phyloP scores from a whole-genome alignment of 208 protist genomes.

The Leishmania turanica region DNA sequence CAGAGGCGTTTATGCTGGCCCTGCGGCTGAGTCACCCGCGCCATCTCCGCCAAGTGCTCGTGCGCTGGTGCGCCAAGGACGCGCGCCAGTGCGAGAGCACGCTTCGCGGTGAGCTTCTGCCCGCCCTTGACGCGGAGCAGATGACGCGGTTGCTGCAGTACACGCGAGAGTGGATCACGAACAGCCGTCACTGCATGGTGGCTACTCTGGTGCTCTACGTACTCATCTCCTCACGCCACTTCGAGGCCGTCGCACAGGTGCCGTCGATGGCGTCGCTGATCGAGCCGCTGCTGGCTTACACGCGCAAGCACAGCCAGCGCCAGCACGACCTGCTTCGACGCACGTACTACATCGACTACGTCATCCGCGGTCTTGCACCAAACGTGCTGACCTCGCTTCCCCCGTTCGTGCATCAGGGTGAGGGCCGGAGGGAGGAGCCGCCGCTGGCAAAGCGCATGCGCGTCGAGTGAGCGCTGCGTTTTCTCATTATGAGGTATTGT shows the following conservation, averaged over 20 bases:
- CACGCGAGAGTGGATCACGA: conserved; percentile 92
- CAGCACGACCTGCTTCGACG: conserved; percentile 77
- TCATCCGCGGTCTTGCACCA: conserved; percentile 63
- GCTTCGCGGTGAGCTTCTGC: conserved; percentile 63
- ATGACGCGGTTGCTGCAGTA: conserved; percentile 85
- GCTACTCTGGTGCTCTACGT: conserved; percentile 74
- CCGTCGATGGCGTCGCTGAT: conserved; percentile 63
- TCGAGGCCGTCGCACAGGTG: conserved; percentile 57
- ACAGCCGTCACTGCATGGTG: conserved; percentile 81
- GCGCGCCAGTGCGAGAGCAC: conserved; percentile 58
- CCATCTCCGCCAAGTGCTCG: conserved; percentile 84
- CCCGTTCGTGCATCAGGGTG: conserved; percentile 44
- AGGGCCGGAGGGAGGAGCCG: neutral
- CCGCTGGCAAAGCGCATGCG: conserved; percentile 32
- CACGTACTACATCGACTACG: conserved; percentile 92
- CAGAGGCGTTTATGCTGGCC: conserved; percentile 78
- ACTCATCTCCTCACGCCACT: conserved; percentile 70
- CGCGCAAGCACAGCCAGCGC: conserved; percentile 82
- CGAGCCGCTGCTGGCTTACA: conserved; percentile 88
- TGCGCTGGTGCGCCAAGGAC: conserved; percentile 69
- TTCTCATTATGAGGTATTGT: neutral
- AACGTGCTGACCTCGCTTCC: conserved; percentile 67
- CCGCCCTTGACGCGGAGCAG: conserved; percentile 55
- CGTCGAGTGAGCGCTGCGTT: conserved; percentile 4
- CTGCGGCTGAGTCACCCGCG: conserved; percentile 88